Evolutionary conservation across 495 filamentous ascomycete species (phyloP).

Genomic region (Aspergillus bertholletiae): DNA sequence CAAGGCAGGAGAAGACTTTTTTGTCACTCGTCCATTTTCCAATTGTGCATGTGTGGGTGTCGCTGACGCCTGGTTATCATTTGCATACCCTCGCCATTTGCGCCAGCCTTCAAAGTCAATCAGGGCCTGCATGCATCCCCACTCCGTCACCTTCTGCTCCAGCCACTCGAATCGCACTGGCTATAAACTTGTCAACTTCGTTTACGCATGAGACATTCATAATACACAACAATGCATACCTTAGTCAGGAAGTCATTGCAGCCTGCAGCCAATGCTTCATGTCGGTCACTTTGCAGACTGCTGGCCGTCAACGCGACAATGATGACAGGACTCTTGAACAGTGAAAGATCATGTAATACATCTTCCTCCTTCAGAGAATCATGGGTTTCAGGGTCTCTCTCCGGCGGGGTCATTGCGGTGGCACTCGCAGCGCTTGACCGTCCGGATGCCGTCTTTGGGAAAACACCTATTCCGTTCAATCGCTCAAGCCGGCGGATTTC

Average conservation of each 20-base stretch:
- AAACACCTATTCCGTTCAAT: slow-evolving; percentile 86
- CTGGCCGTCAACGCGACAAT: slow-evolving; percentile 96
- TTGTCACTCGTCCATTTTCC: slow-evolving; percentile 10
- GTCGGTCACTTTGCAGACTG: slow-evolving; percentile 87
- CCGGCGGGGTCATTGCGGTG: slow-evolving; percentile 20
- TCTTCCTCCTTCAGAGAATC: slow-evolving; percentile 52
- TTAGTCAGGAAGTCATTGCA: slow-evolving; percentile 99
- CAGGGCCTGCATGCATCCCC: slow-evolving; percentile 98
- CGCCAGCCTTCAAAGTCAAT: slow-evolving; percentile 99
- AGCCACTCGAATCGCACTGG: slow-evolving; percentile 98
- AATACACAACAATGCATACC: slow-evolving; percentile 54
- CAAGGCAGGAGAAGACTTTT: slow-evolving; percentile 1
- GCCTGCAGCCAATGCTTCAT: slow-evolving; percentile 90
- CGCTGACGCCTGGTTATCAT: slow-evolving; percentile 22
- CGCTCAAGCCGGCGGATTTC: slow-evolving; percentile 90
- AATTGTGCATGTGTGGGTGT: slow-evolving; percentile 27
- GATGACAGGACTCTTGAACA: slow-evolving; percentile 96
- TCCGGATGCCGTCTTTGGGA: slow-evolving; percentile 53
- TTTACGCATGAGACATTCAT: not conserved
- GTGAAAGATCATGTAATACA: slow-evolving; percentile 57
- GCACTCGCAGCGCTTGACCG: slow-evolving; percentile 35
- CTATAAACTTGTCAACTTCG: slow-evolving; percentile 38
- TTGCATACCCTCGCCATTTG: slow-evolving; percentile 84
- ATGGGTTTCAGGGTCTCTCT: slow-evolving; percentile 20
- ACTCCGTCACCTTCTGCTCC: slow-evolving; percentile 95